A percentile compares a stretch with the other conserved stretches of the same genome.
These are phyloP conservation scores for Zygosaccharomyces sapae DNA, from an alignment of 1,139 yeast species.

Conservation along the genomic window DNA sequence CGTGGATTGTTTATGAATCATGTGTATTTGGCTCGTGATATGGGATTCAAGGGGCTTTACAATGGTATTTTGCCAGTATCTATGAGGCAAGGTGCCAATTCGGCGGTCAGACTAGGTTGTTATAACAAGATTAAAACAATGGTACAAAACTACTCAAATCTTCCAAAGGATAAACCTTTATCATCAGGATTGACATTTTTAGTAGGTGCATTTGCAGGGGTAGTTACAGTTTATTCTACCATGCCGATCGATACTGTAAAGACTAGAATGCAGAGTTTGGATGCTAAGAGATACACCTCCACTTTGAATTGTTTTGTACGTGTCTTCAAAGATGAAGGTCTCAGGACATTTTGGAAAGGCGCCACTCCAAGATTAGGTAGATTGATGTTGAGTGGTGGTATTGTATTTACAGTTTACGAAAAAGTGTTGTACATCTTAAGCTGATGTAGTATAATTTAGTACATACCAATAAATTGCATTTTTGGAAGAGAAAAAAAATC, in stretches of 20 bases:
- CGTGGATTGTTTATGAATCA: slow-evolving; percentile 44
- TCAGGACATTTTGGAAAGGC: slow-evolving; percentile 93
- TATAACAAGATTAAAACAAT: slow-evolving; percentile 82
- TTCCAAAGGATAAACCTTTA: slow-evolving; percentile 68
- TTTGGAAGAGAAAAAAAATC: not conserved
- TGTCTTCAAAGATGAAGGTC: slow-evolving; percentile 85
- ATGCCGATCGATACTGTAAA: slow-evolving; percentile 98
- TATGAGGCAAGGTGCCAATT: slow-evolving; percentile 91
- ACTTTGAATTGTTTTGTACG: slow-evolving; percentile 78
- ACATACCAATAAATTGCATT: not conserved
- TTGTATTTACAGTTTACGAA: slow-evolving; percentile 91
- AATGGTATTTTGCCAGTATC: slow-evolving; percentile 91
- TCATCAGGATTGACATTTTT: slow-evolving; percentile 76
- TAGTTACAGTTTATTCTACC: slow-evolving; percentile 89
- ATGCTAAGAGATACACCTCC: slow-evolving; percentile 67
- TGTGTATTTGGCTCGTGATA: slow-evolving; percentile 54
- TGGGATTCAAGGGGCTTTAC: slow-evolving; percentile 80
- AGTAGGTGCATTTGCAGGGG: slow-evolving; percentile 90
- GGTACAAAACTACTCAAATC: slow-evolving; percentile 66
- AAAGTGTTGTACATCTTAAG: slow-evolving; percentile 65
- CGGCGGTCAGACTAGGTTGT: slow-evolving; percentile 89
- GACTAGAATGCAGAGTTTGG: slow-evolving; percentile 95
- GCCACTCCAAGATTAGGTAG: slow-evolving; percentile 96
- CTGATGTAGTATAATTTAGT: slow-evolving; percentile 11
- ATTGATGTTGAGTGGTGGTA: slow-evolving; percentile 88